Conservation (phyloP, 2,329 filamentous ascomycete species). For the Knoxdaviesia capensis region DNA sequence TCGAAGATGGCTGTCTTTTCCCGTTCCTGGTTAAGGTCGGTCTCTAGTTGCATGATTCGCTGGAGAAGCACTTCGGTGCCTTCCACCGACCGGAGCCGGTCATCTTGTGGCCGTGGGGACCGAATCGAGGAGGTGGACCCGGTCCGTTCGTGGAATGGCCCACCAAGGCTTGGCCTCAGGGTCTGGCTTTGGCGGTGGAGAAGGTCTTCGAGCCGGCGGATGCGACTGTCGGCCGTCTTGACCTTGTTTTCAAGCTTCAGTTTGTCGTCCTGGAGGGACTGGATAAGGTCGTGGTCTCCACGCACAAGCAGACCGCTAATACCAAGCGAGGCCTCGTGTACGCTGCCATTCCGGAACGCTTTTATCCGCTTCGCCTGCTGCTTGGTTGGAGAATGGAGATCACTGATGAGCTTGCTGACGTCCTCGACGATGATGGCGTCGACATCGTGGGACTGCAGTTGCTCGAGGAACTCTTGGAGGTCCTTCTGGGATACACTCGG, state of each 20-base stretch:
- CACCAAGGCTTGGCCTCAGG: slow-evolving; percentile 21
- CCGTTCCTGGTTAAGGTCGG: slow-evolving; percentile 55
- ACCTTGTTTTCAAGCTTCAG: slow-evolving; percentile 50
- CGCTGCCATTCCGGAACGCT: slow-evolving; percentile 89
- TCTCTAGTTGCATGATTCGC: slow-evolving; percentile 46
- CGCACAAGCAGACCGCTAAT: slow-evolving; percentile 68
- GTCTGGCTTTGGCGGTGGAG: slow-evolving; percentile 62
- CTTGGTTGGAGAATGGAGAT: slow-evolving; percentile 63
- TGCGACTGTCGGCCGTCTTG: slow-evolving; percentile 70
- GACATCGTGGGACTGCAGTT: slow-evolving; percentile 42
- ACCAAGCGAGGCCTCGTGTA: slow-evolving; percentile 79
- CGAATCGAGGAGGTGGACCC: slow-evolving; percentile 28
- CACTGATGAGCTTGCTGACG: slow-evolving; percentile 54
- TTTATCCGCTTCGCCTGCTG: slow-evolving; percentile 75
- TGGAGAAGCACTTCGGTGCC: slow-evolving; percentile 23
- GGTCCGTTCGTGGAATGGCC: slow-evolving; percentile 25
- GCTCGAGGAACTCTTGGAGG: slow-evolving; percentile 51
- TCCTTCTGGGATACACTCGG: slow-evolving; percentile 58
- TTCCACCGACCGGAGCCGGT: slow-evolving; percentile 25
- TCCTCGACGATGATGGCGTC: slow-evolving; percentile 50
- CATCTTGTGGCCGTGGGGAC: slow-evolving; percentile 19
- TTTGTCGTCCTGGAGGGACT: slow-evolving; percentile 68
- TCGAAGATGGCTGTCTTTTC: slow-evolving; percentile 47
- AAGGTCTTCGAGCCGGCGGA: slow-evolving; percentile 79
- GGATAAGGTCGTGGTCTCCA: slow-evolving; percentile 68